Conservation (phyloP, 176 grass and related monocot species). For the Typha latifolia region DNA sequence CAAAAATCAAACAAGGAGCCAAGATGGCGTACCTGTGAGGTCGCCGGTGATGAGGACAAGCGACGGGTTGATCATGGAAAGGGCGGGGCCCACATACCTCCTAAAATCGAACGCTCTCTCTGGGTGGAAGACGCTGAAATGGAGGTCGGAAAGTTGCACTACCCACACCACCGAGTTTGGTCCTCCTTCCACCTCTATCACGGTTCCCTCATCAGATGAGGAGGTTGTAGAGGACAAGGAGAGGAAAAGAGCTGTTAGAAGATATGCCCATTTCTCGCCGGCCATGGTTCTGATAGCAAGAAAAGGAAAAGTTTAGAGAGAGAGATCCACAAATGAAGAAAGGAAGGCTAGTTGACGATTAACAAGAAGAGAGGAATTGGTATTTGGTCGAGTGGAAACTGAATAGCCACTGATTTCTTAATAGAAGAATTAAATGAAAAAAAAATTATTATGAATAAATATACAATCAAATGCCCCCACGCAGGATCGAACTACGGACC, state of each 20-base stretch:
- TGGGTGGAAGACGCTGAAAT: slow-evolving; percentile 91
- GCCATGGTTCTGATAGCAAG: not conserved
- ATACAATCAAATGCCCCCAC: slow-evolving; percentile 17
- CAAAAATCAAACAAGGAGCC: not conserved
- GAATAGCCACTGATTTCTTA: not conserved
- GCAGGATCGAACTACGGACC: slow-evolving; percentile 49
- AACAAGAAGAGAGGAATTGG: not conserved
- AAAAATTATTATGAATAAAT: not conserved
- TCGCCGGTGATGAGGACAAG: slow-evolving; percentile 94
- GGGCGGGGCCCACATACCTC: slow-evolving; percentile 61
- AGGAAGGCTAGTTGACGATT: not conserved
- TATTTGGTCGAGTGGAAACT: not conserved
- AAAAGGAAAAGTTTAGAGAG: not conserved
- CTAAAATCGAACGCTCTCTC: slow-evolving; percentile 85
- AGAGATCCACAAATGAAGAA: not conserved
- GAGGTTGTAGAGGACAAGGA: slow-evolving; percentile 3
- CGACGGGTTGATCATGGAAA: slow-evolving; percentile 66
- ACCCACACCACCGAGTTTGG: slow-evolving; percentile 74
- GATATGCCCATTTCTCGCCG: not conserved
- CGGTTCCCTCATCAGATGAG: slow-evolving; percentile 14
- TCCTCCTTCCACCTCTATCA: slow-evolving; percentile 47
- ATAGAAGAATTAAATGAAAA: not conserved
- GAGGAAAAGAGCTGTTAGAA: slow-evolving; percentile 26
- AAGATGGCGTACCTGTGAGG: slow-evolving; percentile 52
- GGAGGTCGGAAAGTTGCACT: slow-evolving; percentile 89